These are phyloP conservation scores for Porphyrellus cyaneotinctus DNA, from an alignment of 768 basidiomycete species.

Conservation along the genomic window DNA sequence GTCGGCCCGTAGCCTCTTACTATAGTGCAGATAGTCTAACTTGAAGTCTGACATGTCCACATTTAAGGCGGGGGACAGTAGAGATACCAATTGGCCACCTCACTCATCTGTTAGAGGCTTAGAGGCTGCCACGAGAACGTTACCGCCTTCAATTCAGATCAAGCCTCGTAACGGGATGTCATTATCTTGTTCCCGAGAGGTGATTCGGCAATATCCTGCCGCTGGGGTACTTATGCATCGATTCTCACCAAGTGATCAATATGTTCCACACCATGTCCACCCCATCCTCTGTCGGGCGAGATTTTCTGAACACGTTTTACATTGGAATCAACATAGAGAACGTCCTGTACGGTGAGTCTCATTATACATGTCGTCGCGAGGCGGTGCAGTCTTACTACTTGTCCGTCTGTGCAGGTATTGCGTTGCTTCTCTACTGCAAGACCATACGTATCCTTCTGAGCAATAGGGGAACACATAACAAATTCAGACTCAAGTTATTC, in stretches of 20 bases:
- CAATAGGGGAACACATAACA: neutral
- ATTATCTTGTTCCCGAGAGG: too few relatives aligned
- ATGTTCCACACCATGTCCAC: neutral
- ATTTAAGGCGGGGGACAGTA: too few relatives aligned
- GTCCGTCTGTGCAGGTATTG: neutral
- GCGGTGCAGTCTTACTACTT: neutral
- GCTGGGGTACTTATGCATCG: too few relatives aligned
- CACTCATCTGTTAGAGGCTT: too few relatives aligned
- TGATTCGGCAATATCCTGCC: too few relatives aligned
- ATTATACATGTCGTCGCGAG: neutral
- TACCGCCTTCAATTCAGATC: too few relatives aligned
- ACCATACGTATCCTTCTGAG: constrained; percentile 16
- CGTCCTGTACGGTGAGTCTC: neutral
- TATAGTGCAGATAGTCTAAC: too few relatives aligned
- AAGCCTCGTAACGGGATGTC: too few relatives aligned
- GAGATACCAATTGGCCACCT: too few relatives aligned
- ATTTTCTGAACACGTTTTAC: neutral
- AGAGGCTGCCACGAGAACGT: too few relatives aligned
- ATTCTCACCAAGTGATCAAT: neutral
- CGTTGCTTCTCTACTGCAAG: neutral
- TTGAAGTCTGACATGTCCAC: too few relatives aligned
- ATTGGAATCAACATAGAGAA: neutral
- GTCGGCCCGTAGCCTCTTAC: too few relatives aligned
- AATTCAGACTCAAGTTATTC: neutral
- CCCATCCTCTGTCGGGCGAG: neutral